Conservation (phyloP, 176 grass and related monocot genomes). For the Chloris gayana region DNA sequence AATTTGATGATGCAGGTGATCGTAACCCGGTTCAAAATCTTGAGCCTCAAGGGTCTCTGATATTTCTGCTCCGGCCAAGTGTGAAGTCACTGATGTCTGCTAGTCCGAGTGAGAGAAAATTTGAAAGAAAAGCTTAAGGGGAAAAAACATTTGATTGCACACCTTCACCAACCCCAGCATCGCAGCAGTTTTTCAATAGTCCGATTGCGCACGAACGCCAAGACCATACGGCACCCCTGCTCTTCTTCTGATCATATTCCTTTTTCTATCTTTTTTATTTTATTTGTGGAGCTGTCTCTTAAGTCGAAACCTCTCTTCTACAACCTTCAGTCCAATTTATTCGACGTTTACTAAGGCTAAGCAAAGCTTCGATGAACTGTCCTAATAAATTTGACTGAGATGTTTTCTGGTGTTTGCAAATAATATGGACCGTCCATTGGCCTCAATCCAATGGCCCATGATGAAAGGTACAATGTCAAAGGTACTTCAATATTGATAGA, state of each 20-base stretch:
- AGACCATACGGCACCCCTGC: conserved; percentile 20
- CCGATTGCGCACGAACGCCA: conserved; percentile 23
- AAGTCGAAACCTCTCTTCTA: neutral
- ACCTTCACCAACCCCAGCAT: conserved; percentile 43
- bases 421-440: too few species aligned
- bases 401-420: too few species aligned
- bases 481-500: too few species aligned
- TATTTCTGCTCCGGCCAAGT: neutral
- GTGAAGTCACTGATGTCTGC: neutral
- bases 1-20: conserved; percentile 40
- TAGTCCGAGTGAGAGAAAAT: neutral
- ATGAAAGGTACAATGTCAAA: too few species aligned
- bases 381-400: too few species aligned
- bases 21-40: conserved; percentile 35
- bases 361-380: too few species aligned
- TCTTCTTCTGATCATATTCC: neutral
- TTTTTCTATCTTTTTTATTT: neutral
- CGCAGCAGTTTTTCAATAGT: neutral
- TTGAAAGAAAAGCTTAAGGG: neutral
- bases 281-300: neutral
- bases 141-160: neutral
- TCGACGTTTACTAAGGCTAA: too few species aligned
- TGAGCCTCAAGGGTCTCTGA: conserved; percentile 48
- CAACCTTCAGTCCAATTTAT: too few species aligned
- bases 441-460: too few species aligned